These are phyloP conservation scores for Cudoniella acicularis DNA, from an alignment of 495 filamentous ascomycete species.

Conservation along the genomic window DNA sequence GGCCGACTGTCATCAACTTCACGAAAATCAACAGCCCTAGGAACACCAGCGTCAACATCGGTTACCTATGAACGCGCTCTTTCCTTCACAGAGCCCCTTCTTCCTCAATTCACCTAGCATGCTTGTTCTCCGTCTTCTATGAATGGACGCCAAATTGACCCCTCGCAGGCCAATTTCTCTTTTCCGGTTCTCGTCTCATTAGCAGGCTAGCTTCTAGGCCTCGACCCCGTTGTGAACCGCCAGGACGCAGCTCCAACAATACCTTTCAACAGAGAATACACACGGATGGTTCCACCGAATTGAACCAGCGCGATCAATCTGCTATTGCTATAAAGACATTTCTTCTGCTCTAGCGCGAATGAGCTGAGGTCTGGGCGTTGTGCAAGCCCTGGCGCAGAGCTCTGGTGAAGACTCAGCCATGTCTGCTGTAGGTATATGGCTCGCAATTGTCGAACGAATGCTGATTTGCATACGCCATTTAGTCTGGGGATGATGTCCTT, in stretches of 20 bases:
- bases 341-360: constrained; percentile 3
- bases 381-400: background rate
- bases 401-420: constrained; percentile 6
- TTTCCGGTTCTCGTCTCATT: background rate
- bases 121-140: background rate
- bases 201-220: background rate
- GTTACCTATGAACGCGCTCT: background rate
- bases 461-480: constrained; percentile 1
- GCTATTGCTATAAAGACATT: constrained; percentile 1
- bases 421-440: constrained; percentile 18
- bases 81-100: background rate
- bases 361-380: constrained; percentile 10
- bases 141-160: constrained; percentile 24
- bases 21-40: too few species aligned
- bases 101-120: background rate
- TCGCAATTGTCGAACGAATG: background rate
- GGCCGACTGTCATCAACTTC: too few species aligned
- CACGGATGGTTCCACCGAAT: constrained; percentile 8
- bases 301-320: constrained; percentile 12
- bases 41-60: background rate
- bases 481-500: constrained; percentile 19
- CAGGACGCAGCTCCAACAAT: too few species aligned
- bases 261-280: background rate
- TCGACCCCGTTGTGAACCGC: too few species aligned
- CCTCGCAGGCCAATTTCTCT: constrained; percentile 7